A percentile compares a stretch with the other conserved stretches of the same genome.
Evolutionary conservation across 225 moss, liverwort and hornwort genomes (phyloP).

Genomic region (Bryum argenteum): DNA sequence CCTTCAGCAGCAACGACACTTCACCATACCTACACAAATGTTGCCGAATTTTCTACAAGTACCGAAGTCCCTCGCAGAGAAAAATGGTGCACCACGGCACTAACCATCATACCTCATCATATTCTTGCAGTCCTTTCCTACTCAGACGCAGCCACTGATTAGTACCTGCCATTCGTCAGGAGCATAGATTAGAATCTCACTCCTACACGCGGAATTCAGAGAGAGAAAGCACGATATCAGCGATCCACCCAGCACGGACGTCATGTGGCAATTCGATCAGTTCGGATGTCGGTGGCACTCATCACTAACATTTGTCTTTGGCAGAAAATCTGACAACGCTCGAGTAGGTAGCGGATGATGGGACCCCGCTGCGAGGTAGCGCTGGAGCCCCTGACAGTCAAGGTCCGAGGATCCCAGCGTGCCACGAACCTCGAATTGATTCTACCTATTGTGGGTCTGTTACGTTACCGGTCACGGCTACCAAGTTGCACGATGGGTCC

Average conservation of each 20-base stretch:
- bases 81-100: constrained; percentile 17
- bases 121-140: constrained; percentile 23
- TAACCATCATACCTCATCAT: constrained; percentile 13
- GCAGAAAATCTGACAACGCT: constrained; percentile 17
- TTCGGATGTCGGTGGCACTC: constrained; percentile 15
- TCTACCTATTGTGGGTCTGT: constrained; percentile 1
- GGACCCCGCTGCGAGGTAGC: background rate
- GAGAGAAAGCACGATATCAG: background rate
- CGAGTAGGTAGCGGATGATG: constrained; percentile 19
- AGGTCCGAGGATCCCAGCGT: constrained; percentile 2
- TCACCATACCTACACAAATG: constrained; percentile 1
- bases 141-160: constrained; percentile 20
- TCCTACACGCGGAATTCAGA: constrained; percentile 20
- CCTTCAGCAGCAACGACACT: background rate
- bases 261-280: constrained; percentile 11
- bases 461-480: constrained; percentile 3
- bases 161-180: constrained; percentile 25
- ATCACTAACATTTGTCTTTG: constrained; percentile 17
- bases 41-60: constrained; percentile 22
- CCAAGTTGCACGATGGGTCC: background rate
- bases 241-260: constrained; percentile 15
- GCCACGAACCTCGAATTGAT: constrained; percentile 14
- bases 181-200: background rate
- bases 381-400: background rate
- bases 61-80: constrained; percentile 9